Evolutionary conservation across 768 basidiomycete genomes (phyloP), one percentile per base, ranked within the genome.

Genomic region (Melanogaster broomeanus): DNA sequence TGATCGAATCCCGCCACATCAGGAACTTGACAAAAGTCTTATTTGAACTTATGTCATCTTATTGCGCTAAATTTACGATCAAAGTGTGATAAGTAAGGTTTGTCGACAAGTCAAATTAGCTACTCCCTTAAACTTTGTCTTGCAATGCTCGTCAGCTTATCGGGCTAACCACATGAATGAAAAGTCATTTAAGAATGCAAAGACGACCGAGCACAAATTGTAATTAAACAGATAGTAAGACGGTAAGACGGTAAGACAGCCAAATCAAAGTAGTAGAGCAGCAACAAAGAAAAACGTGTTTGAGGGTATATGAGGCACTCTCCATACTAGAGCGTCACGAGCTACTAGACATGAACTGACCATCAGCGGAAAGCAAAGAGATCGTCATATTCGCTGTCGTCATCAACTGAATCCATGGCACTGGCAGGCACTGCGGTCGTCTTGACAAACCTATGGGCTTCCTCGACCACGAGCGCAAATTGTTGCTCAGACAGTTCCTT

Each of bases 381-480:
- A 13, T 35, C 13, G 12, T 35, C 34, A 35, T 35, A 35, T 16
- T 35, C 15, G 12, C 34, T 35, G 34, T 35, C 34, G 13, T 35
- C 34, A 13, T 35, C 34, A 18, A 13, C 34, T 35, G 34, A 35
- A 18, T 35, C 34, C 34, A 18, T 18, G 34, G 34, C 12, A 35
- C 6, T 35, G 34, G 34, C 13, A 35, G 34, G 34, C 34, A 16
- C 10, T 7, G 6, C 34, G 13, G 34, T 35, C 7, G 15, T 35
- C 34, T 35, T 35, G 34, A 35, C 34, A 35, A 35, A 35, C 34
- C 16, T 10, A 35, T 35, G 34, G 8, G 15, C 34, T 35, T 40
- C 53, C 33, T 30, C 41, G 22, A 52, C n/a, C 16, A 56, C 35
- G n/a, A 48, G 24, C n/a, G 35, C 27, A 7, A 54, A 57, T 24